Percentiles rank a stretch among this genome's conserved stretches.
Evolutionary conservation across 257 asterid species (phyloP).

Genomic region (Prunella vulgaris): DNA sequence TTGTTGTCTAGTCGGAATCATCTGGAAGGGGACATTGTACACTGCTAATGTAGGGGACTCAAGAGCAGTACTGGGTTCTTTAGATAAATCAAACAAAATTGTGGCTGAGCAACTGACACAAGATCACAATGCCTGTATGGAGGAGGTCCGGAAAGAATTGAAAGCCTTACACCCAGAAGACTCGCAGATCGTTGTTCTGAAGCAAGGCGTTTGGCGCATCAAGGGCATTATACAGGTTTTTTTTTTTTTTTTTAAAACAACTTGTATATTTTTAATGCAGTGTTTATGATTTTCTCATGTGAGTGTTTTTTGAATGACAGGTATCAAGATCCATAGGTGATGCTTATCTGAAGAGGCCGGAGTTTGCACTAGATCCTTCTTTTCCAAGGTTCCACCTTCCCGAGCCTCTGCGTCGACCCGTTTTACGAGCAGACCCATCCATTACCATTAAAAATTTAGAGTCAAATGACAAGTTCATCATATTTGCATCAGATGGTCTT

Average conservation of each 20-base stretch:
- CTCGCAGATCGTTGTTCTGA: constrained; percentile 44
- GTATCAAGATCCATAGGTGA: constrained; percentile 88
- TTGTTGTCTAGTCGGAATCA: constrained; percentile 79
- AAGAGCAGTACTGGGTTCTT: constrained; percentile 71
- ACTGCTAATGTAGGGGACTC: constrained; percentile 84
- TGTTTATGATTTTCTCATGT: constrained; percentile 3
- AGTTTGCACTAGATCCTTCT: constrained; percentile 50
- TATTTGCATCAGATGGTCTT: constrained; percentile 89
- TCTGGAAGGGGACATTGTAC: constrained; percentile 54
- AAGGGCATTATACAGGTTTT: constrained; percentile 87
- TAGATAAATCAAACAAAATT: constrained; percentile 40
- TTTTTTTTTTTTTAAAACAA: background rate
- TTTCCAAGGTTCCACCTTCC: constrained; percentile 54
- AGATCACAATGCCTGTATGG: constrained; percentile 67
- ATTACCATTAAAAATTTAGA: constrained; percentile 36
- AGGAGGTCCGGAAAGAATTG: constrained; percentile 70
- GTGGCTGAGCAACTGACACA: constrained; percentile 66
- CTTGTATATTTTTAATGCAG: background rate
- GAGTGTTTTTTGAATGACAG: constrained; percentile 23
- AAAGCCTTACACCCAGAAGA: constrained; percentile 61
- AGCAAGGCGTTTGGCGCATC: constrained; percentile 66
- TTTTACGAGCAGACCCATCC: constrained; percentile 71
- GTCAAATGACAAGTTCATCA: constrained; percentile 58
- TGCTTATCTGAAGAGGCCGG: constrained; percentile 79
- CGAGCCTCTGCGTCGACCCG: constrained; percentile 59